phyloP scores from a whole-genome alignment of 176 grass and related monocot species.

The Zoysia japonica region DNA sequence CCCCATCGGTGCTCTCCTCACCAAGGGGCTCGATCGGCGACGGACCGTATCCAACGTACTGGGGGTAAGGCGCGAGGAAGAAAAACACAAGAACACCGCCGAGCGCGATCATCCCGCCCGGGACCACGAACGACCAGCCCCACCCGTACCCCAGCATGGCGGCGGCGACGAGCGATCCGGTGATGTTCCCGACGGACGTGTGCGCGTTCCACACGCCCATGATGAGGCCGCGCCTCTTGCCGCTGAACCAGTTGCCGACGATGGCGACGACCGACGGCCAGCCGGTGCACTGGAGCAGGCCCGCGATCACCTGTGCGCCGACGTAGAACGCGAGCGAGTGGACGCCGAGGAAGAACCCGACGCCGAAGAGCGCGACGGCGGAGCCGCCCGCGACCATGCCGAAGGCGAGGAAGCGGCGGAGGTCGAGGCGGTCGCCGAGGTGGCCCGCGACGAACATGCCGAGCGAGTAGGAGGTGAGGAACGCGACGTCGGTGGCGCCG shows the following conservation, averaged over 20 bases:
- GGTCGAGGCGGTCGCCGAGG: slow-evolving; percentile 69
- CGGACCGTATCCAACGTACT: slow-evolving; percentile 47
- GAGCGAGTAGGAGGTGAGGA: slow-evolving; percentile 70
- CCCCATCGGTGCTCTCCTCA: slow-evolving; percentile 45
- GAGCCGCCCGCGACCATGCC: slow-evolving; percentile 59
- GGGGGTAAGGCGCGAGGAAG: slow-evolving; percentile 59
- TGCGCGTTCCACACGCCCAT: slow-evolving; percentile 81
- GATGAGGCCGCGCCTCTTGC: slow-evolving; percentile 55
- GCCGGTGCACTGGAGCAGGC: slow-evolving; percentile 58
- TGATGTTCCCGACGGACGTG: slow-evolving; percentile 67
- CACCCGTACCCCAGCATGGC: slow-evolving; percentile 56
- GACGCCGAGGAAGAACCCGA: slow-evolving; percentile 50
- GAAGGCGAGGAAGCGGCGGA: slow-evolving; percentile 61
- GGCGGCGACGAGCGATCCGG: slow-evolving; percentile 57
- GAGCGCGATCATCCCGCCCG: slow-evolving; percentile 50
- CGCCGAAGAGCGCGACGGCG: slow-evolving; percentile 52
- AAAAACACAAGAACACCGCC: slow-evolving; percentile 53
- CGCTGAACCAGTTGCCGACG: slow-evolving; percentile 71
- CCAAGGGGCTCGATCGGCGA: slow-evolving; percentile 20
- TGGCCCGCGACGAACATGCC: slow-evolving; percentile 68
- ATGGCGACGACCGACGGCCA: slow-evolving; percentile 75
- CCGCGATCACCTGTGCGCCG: slow-evolving; percentile 49
- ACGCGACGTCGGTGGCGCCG: slow-evolving; percentile 65
- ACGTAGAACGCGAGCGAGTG: slow-evolving; percentile 61
- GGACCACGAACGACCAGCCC: slow-evolving; percentile 73